phyloP scores from a whole-genome alignment of 768 basidiomycete species.

The Mrakia blollopis region DNA sequence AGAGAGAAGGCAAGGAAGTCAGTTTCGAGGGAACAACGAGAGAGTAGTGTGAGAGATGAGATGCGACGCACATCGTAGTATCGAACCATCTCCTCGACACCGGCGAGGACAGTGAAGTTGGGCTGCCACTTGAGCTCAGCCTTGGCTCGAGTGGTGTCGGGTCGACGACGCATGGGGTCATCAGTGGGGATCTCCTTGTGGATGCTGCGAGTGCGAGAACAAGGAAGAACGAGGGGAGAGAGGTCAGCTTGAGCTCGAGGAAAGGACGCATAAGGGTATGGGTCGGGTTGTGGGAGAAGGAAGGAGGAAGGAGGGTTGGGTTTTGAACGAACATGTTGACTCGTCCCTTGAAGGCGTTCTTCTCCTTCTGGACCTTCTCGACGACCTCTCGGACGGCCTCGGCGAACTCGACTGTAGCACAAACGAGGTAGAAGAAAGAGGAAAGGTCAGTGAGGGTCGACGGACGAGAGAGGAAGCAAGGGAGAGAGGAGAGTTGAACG shows the following conservation, averaged over 20 bases:
- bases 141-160: constrained; percentile 88
- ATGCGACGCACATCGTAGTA: constrained; percentile 1
- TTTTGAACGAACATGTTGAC: constrained; percentile 42
- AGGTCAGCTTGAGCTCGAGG: background rate
- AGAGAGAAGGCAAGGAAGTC: too few species aligned
- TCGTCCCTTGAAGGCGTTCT: constrained; percentile 43
- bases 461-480: background rate
- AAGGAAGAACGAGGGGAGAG: background rate
- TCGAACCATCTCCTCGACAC: constrained; percentile 32
- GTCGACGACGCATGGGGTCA: constrained; percentile 89
- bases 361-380: constrained; percentile 79
- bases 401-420: constrained; percentile 64
- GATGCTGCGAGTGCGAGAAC: constrained; percentile 26
- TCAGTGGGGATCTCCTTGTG: constrained; percentile 57
- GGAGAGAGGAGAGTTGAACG: background rate
- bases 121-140: constrained; percentile 82
- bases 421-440: background rate
- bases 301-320: background rate
- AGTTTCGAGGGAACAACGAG: too few species aligned
- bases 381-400: constrained; percentile 87
- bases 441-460: background rate
- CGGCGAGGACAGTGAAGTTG: constrained; percentile 67
- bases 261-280: too few species aligned
- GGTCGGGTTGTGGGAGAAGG: too few species aligned
- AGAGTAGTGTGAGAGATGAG: too few species aligned